phyloP scores from a whole-genome alignment of 495 filamentous ascomycete genomes.

The Daldinia childiae region DNA sequence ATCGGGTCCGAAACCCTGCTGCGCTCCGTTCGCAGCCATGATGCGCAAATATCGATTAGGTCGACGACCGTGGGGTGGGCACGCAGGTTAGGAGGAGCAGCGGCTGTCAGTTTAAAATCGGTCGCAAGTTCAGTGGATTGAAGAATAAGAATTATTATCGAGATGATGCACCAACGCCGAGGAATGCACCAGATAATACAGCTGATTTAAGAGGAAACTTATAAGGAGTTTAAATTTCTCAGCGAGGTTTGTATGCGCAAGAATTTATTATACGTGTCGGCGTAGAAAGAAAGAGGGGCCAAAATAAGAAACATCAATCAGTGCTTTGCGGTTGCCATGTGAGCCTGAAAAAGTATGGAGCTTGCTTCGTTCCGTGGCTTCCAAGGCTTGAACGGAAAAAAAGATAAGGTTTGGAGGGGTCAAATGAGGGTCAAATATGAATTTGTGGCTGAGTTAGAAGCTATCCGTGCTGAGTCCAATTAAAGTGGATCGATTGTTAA shows the following conservation, averaged over 20 bases:
- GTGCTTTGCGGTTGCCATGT: constrained; percentile 43
- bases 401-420: constrained; percentile 38
- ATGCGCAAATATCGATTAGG: constrained; percentile 40
- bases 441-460: neutral
- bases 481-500: constrained; percentile 2
- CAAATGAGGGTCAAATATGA: constrained; percentile 18
- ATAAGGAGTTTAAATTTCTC: neutral
- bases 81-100: constrained; percentile 35
- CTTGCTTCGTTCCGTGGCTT: constrained; percentile 31
- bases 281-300: constrained; percentile 41
- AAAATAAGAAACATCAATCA: constrained; percentile 32
- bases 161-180: constrained; percentile 13
- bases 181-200: constrained; percentile 15
- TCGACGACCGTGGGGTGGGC: constrained; percentile 46
- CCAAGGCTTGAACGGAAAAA: neutral
- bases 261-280: constrained; percentile 32
- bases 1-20: constrained; percentile 76
- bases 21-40: constrained; percentile 75
- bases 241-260: constrained; percentile 12
- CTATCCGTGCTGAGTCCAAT: neutral
- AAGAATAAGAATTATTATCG: constrained; percentile 10
- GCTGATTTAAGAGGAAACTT: neutral
- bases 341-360: constrained; percentile 42
- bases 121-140: constrained; percentile 31
- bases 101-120: constrained; percentile 16